Conservation (phyloP, 2,329 filamentous ascomycete genomes). For the Sporothrix inflata region DNA sequence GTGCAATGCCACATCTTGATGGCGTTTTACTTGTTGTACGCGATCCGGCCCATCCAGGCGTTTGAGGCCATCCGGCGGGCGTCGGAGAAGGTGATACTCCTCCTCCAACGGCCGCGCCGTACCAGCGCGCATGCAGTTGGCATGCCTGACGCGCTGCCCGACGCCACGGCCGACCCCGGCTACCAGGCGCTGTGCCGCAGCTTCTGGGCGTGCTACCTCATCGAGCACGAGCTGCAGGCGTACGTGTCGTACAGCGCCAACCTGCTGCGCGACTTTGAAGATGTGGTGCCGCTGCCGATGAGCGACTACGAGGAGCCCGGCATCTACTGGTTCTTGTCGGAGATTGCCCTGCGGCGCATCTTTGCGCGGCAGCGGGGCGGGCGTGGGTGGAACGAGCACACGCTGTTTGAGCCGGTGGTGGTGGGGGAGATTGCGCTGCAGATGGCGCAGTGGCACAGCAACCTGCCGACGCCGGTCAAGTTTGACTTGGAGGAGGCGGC, state of each 20-base stretch:
- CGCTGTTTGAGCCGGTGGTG: constrained; percentile 34
- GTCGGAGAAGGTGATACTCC: neutral
- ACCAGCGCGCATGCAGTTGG: neutral
- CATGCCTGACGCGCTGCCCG: neutral
- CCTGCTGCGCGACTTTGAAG: constrained; percentile 29
- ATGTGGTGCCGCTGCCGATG: constrained; percentile 30
- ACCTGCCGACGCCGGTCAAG: constrained; percentile 30
- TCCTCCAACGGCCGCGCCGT: neutral
- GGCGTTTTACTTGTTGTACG: neutral
- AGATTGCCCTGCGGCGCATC: constrained; percentile 34
- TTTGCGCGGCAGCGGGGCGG: constrained; percentile 32
- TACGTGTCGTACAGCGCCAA: constrained; percentile 35
- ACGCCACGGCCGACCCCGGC: neutral
- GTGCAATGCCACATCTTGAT: constrained; percentile 11
- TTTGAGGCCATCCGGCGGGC: constrained; percentile 6
- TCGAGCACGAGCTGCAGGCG: constrained; percentile 36
- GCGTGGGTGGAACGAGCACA: constrained; percentile 31
- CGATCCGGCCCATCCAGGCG: constrained; percentile 10
- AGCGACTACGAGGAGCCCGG: constrained; percentile 35
- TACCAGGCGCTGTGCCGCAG: constrained; percentile 32
- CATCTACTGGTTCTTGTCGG: constrained; percentile 36
- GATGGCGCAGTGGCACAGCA: constrained; percentile 33
- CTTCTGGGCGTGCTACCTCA: constrained; percentile 36
- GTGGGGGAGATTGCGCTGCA: constrained; percentile 33
- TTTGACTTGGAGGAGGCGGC: constrained; percentile 27